These are phyloP conservation scores for Vaucheria bursata DNA, from an alignment of 352 stramenopile species.

Conservation along the genomic window DNA sequence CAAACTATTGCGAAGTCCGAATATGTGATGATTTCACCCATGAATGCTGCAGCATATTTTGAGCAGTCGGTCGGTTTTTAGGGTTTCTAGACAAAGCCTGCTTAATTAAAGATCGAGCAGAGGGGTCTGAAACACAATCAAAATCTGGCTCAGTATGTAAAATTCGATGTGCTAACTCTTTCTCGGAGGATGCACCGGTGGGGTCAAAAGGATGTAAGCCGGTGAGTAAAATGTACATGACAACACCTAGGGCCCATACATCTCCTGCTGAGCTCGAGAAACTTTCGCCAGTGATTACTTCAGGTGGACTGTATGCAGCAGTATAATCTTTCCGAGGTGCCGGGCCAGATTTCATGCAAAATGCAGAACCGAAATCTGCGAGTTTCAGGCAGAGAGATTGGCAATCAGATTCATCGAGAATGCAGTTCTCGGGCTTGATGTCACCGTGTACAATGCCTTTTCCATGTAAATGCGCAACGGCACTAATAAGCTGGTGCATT, in stretches of 20 bases:
- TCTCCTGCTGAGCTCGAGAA: conserved; percentile 56
- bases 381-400: conserved; percentile 7
- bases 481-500: background rate
- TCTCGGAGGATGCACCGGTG: conserved; percentile 9
- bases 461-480: conserved; percentile 51
- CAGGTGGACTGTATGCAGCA: conserved; percentile 22
- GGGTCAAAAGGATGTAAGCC: conserved; percentile 36
- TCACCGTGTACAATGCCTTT: conserved; percentile 57
- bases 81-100: conserved; percentile 20
- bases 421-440: conserved; percentile 63
- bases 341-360: conserved; percentile 15
- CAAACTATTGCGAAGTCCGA: too few relatives aligned
- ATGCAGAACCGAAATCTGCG: conserved; percentile 44
- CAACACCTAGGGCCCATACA: conserved; percentile 83
- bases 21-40: too few relatives aligned
- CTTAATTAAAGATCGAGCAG: conserved; percentile 23
- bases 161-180: conserved; percentile 8
- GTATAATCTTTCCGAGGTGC: conserved; percentile 61
- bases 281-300: conserved; percentile 4
- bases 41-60: conserved; percentile 28
- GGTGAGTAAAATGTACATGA: conserved; percentile 78
- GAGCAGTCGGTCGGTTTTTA: conserved; percentile 15
- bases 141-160: conserved; percentile 26
- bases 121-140: conserved; percentile 12
- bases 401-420: conserved; percentile 31